phyloP scores from a whole-genome alignment of 2,329 filamentous ascomycete genomes.

The Chaetomium globosum region DNA sequence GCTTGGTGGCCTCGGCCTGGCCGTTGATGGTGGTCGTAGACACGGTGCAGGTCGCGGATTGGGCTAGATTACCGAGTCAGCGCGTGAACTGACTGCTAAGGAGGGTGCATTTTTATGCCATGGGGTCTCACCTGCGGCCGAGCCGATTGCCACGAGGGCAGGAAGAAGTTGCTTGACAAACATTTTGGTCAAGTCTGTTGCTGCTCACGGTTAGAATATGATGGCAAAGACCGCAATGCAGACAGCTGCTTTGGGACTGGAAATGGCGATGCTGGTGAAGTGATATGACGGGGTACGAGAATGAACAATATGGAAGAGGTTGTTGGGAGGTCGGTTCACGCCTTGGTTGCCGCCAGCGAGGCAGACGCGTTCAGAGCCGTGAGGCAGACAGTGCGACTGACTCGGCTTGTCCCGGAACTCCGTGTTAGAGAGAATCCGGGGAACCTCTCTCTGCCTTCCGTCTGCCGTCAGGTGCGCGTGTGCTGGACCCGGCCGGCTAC shows the following conservation, averaged over 20 bases:
- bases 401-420: background rate
- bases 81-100: background rate
- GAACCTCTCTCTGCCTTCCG: conserved; percentile 8
- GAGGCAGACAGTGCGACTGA: background rate
- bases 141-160: conserved; percentile 46
- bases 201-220: conserved; percentile 27
- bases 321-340: background rate
- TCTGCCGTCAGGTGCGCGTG: background rate
- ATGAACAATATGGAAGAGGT: background rate
- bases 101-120: background rate
- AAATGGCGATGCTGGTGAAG: conserved; percentile 20
- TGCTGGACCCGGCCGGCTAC: background rate
- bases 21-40: conserved; percentile 61
- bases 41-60: conserved; percentile 39
- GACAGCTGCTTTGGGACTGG: background rate
- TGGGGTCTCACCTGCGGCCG: conserved; percentile 45
- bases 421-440: background rate
- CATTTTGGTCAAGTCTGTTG: conserved; percentile 45
- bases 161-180: conserved; percentile 48
- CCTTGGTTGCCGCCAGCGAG: background rate
- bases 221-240: too few species aligned
- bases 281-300: conserved; percentile 24
- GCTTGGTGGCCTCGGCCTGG: conserved; percentile 60
- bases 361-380: background rate
- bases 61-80: conserved; percentile 37